Percentiles rank a stretch among this genome's conserved stretches.
These are phyloP conservation scores for Oryza rufipogon DNA, from an alignment of 176 grass and related monocot species.

Conservation along the genomic window DNA sequence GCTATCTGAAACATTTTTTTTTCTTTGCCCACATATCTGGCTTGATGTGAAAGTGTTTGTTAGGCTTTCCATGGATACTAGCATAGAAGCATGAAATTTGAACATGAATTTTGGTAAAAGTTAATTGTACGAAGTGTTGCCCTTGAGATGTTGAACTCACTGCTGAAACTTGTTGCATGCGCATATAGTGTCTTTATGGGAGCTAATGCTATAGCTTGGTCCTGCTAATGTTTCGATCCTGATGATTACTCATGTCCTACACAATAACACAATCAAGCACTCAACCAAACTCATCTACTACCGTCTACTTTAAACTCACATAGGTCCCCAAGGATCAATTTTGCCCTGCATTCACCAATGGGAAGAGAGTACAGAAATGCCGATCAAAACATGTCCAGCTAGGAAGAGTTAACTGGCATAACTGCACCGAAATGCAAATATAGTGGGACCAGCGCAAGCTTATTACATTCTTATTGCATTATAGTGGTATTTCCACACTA, in stretches of 20 bases:
- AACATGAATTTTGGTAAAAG: background rate
- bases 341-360: background rate
- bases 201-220: background rate
- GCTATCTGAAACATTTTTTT: background rate
- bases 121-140: background rate
- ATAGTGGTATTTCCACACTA: background rate
- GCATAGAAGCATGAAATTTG: background rate
- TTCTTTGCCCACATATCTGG: too few relatives aligned
- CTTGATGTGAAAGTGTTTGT: conserved; percentile 8
- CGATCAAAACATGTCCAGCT: background rate
- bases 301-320: background rate
- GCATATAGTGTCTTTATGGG: background rate
- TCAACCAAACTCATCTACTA: background rate
- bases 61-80: background rate
- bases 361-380: background rate
- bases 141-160: background rate
- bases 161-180: background rate
- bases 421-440: background rate
- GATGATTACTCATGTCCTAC: background rate
- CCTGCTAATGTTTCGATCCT: background rate
- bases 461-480: background rate
- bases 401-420: background rate
- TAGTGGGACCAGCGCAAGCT: background rate
- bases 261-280: background rate
- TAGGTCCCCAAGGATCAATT: background rate